Conservation (phyloP, 2,329 filamentous ascomycete genomes). For the Aspergillus vadensis region DNA sequence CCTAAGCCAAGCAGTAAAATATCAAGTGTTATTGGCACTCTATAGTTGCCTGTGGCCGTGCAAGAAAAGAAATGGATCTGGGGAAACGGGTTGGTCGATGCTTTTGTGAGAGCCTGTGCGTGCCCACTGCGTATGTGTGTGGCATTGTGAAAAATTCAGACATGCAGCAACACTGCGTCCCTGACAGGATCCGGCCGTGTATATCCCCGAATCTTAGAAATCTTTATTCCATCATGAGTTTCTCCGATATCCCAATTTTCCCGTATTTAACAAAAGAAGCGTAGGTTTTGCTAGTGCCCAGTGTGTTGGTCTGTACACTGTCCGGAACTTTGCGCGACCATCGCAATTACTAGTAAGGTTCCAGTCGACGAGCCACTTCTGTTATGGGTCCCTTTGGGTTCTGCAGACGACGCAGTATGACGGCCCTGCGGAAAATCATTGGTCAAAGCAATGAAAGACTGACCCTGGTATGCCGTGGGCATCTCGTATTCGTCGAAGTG, state of each 20-base stretch:
- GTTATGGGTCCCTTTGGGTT: not conserved
- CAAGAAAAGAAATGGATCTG: conserved; percentile 28
- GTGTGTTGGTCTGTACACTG: not conserved
- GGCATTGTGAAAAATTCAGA: conserved; percentile 21
- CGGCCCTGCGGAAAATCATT: not conserved
- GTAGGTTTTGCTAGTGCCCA: not conserved
- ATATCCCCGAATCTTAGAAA: conserved; percentile 17
- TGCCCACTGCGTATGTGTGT: conserved; percentile 24
- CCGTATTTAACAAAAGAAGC: not conserved
- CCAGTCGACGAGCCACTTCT: not conserved
- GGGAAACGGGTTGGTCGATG: conserved; percentile 32
- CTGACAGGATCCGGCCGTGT: conserved; percentile 18
- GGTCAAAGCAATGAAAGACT: not conserved
- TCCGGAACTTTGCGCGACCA: not conserved
- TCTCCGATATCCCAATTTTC: not conserved
- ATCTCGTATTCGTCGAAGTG: not conserved
- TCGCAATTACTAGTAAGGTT: conserved; percentile 1
- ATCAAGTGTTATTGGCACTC: conserved; percentile 18
- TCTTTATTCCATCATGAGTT: not conserved
- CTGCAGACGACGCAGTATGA: not conserved
- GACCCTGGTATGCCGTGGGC: not conserved
- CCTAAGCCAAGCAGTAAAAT: conserved; percentile 7
- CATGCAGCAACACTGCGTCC: conserved; percentile 20
- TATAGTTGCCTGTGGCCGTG: conserved; percentile 18
- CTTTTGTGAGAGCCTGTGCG: conserved; percentile 27